Evolutionary conservation across 306 rosid genomes (phyloP), one percentile per base, ranked within the genome.

Genomic region (Fragaria nilgerrensis): DNA sequence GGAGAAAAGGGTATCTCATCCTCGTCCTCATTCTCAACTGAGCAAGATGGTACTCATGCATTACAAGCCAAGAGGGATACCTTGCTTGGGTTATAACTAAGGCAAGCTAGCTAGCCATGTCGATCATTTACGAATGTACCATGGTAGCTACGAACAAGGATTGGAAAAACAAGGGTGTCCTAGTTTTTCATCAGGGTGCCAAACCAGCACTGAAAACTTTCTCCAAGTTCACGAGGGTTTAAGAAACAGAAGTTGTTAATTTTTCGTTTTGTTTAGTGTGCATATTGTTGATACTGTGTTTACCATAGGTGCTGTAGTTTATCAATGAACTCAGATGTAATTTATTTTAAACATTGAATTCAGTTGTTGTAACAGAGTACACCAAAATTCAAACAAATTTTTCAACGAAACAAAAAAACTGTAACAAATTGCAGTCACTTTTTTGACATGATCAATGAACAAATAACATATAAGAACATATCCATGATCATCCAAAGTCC

Each of bases 51-150:
- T 85, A 34, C 3, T 86, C 65, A 69, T 80, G 6, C 81, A 81
- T 45, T 86, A 85, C 74, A 85, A 73, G 70, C 90, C 87, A 36
- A 85, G 86, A 67, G 25, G 76, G 71, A 73, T 82, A 39, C 85
- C 83, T 43, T 92, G 96, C 71, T 65, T 90, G 83, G 96, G 90
- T 41, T 81, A 68, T 71, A 43, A 43, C 9, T 43, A 80, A 79
- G 77, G 22, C 79, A 75, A 47, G 74, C 44, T 34, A 80, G 45
- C 25, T 61, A 3, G 66, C 70, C 44, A 5, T 5, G 2, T 32
- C 45, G 11, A 43, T 43, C 50, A 47, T 3, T 16, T 13, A 47
- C 12, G 22, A 44, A 64, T 32, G 69, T 16, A 14, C 67, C 37
- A 27, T 32, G 44, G 44, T 32, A 64, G 44, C 69, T 34, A 29